Percentiles rank a stretch among this genome's conserved stretches.
Conservation (phyloP, 2,329 filamentous ascomycete genomes). For the Botrytis pseudocinerea region DNA sequence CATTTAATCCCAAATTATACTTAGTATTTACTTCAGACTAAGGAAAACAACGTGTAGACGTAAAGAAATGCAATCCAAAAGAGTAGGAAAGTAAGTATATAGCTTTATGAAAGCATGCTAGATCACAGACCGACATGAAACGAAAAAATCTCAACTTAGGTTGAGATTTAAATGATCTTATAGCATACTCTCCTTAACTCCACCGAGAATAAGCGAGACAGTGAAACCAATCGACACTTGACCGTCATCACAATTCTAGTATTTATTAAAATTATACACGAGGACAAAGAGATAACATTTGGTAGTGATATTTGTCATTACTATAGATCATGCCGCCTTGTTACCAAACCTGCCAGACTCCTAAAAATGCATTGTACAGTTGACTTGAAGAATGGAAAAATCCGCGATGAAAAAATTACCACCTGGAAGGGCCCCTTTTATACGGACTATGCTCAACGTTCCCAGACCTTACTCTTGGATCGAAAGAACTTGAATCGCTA, state of each 20-base stretch:
- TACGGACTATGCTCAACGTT: constrained; percentile 32
- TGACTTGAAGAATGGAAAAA: neutral
- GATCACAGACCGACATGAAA: neutral
- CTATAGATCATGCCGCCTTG: neutral
- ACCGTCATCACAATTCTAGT: neutral
- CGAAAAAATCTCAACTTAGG: neutral
- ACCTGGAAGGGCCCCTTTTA: constrained; percentile 36
- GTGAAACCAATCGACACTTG: neutral
- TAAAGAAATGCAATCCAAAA: neutral
- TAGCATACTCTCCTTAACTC: neutral
- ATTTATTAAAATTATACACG: neutral
- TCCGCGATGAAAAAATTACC: constrained; percentile 23
- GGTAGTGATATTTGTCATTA: neutral
- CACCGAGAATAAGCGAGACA: constrained; percentile 8
- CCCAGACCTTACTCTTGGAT: constrained; percentile 25
- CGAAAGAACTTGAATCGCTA: constrained; percentile 30
- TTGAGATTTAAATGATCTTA: neutral
- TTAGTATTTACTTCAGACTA: neutral
- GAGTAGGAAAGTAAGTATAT: neutral
- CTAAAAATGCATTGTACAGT: constrained; percentile 7
- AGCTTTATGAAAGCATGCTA: too few species aligned
- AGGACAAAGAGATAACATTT: neutral
- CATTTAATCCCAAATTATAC: neutral
- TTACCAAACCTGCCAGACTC: neutral
- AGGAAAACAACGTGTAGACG: neutral